Conservation (phyloP, 176 grass and related monocot species). For the Cocos nucifera region DNA sequence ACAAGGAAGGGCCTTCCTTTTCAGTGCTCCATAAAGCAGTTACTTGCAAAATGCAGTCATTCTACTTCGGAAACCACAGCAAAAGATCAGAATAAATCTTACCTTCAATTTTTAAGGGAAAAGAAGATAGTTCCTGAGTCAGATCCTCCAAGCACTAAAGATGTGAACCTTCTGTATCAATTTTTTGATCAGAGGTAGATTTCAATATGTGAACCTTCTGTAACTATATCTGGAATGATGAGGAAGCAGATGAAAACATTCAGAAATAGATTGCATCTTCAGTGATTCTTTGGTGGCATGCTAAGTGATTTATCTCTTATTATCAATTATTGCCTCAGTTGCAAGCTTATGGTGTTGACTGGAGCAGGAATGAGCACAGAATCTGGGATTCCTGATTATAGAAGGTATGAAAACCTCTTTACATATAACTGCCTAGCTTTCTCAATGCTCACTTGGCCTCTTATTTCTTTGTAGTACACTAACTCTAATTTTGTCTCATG, state of each 20-base stretch:
- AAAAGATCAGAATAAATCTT: slow-evolving; percentile 43
- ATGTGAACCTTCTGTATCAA: slow-evolving; percentile 58
- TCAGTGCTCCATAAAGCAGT: slow-evolving; percentile 26
- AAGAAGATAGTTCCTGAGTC: slow-evolving; percentile 70
- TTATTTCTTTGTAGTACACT: neutral
- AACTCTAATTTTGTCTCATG: slow-evolving; percentile 19
- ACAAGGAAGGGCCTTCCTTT: slow-evolving; percentile 17
- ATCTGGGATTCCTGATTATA: slow-evolving; percentile 94
- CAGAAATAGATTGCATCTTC: neutral
- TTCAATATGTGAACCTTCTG: slow-evolving; percentile 12
- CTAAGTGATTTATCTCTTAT: slow-evolving; percentile 16
- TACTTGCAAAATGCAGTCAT: slow-evolving; percentile 34
- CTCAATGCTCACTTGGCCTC: neutral
- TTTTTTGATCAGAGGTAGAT: slow-evolving; percentile 69
- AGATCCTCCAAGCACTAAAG: slow-evolving; percentile 59
- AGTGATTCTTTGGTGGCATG: slow-evolving; percentile 1
- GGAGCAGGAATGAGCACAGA: slow-evolving; percentile 94
- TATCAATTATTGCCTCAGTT: slow-evolving; percentile 44
- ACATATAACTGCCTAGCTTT: too few relatives aligned
- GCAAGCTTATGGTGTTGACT: slow-evolving; percentile 82
- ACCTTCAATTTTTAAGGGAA: slow-evolving; percentile 47
- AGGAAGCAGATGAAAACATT: neutral
- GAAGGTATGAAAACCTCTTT: slow-evolving; percentile 43
- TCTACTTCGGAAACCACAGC: slow-evolving; percentile 25
- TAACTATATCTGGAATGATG: neutral